Evolutionary conservation across 768 basidiomycete genomes (phyloP), one percentile per base, ranked within the genome.

Genomic region (Leucocoprinus sp.): DNA sequence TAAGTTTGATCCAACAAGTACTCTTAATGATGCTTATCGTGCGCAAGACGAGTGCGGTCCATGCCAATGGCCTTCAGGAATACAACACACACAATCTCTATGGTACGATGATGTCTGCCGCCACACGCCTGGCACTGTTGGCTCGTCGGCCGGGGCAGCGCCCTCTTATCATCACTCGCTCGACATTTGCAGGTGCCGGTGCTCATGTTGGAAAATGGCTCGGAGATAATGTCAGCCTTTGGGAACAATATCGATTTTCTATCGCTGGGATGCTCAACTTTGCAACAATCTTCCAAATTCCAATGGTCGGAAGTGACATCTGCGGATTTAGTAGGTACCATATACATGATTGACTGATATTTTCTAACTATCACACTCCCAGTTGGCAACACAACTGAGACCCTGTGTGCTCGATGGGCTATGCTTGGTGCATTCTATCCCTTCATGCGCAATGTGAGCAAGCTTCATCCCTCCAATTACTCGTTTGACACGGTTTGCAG

Each of bases 281-380:
- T 62, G 76, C 80, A 5, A 64, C 68, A 1, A 59, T 85, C 12
- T 84, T 73, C 55, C 80, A 82, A 52, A 61, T 84, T 1, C 85
- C 85, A 0, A 82, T 88, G 82, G 76, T 85, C 26, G 85, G 85
- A 2, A 74, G 75, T 38, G 86, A 90, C 60, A 79, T 83, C 45
- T 84, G 80, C 54, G 82, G 80, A 2, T 82, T 72, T 58, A 71
- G 76, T 76, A 51, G 12, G 74, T 56, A 2, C 2, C 15, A 27
- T 23, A 12, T 26, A n/a, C 21, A 23, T 23, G 4, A 23, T 52
- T 27, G 19, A 9, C 29, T n/a, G 22, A 19, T n/a, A n/a, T n/a
- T n/a, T n/a, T n/a, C 28, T 50, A 14, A 24, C 22, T 5, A 14
- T 33, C 17, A 28, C 2, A 14, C 6, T 15, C 17, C 26, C 24